phyloP scores from a whole-genome alignment of 2,329 filamentous ascomycete species.

The Fusarium gaditjirri region DNA sequence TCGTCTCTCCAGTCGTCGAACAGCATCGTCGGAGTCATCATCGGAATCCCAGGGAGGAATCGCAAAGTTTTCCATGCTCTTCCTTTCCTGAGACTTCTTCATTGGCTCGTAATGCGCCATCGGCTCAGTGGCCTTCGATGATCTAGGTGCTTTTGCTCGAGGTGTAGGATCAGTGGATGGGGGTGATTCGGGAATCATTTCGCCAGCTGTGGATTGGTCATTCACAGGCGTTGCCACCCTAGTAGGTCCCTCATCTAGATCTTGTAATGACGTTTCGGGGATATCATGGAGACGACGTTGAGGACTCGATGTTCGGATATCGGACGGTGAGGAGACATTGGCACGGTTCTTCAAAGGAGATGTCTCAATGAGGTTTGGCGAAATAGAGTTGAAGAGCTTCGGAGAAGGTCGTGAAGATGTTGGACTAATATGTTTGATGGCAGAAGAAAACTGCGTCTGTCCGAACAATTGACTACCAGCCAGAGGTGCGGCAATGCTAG shows the following conservation, averaged over 20 bases:
- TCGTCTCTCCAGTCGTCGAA: constrained; percentile 49
- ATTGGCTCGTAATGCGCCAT: constrained; percentile 58
- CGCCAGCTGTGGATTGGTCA: constrained; percentile 42
- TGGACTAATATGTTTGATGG: constrained; percentile 61
- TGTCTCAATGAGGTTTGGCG: constrained; percentile 55
- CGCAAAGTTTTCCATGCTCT: constrained; percentile 38
- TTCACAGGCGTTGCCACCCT: constrained; percentile 44
- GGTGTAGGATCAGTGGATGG: constrained; percentile 41
- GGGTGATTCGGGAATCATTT: constrained; percentile 53
- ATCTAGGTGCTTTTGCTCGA: constrained; percentile 34
- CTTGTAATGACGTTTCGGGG: constrained; percentile 43
- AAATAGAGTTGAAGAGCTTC: constrained; percentile 58
- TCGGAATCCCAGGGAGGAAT: constrained; percentile 45
- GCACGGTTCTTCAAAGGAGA: constrained; percentile 64
- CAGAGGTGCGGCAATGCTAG: constrained; percentile 50
- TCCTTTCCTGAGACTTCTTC: constrained; percentile 58
- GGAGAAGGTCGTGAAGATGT: constrained; percentile 69
- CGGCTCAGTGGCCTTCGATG: constrained; percentile 46
- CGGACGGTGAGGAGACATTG: constrained; percentile 58
- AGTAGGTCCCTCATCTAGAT: constrained; percentile 22
- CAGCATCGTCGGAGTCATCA: constrained; percentile 51
- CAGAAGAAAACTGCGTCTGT: constrained; percentile 65
- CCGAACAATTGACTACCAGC: constrained; percentile 63
- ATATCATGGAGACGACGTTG: constrained; percentile 47
- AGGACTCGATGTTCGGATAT: constrained; percentile 56